Conservation (phyloP, 176 grass and related monocot genomes). For the Secale cereale region DNA sequence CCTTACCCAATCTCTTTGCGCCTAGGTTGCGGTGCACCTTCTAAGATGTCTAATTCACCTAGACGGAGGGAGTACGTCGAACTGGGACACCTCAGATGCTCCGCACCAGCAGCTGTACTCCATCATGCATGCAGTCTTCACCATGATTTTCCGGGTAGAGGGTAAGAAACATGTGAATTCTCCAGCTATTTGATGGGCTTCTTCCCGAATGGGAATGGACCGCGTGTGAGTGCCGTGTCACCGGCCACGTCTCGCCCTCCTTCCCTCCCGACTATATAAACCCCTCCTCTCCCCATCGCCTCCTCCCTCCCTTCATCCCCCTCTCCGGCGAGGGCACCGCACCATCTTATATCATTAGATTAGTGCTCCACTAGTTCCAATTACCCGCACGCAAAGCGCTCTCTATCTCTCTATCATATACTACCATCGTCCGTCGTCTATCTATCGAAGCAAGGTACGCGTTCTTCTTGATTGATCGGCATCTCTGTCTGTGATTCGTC, state of each 20-base stretch:
- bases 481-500: background rate
- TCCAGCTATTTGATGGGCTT: no score
- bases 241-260: slow-evolving; percentile 1
- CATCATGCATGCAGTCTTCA: background rate
- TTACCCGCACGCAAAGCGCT: slow-evolving; percentile 5
- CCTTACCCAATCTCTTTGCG: no score
- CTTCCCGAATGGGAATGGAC: background rate
- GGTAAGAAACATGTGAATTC: background rate
- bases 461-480: background rate
- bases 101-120: background rate
- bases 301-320: background rate
- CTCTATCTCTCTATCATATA: background rate
- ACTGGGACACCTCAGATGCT: background rate
- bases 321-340: background rate
- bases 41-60: no score
- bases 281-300: background rate
- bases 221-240: background rate
- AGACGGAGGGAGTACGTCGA: no score
- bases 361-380: background rate
- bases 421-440: background rate
- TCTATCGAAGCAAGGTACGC: background rate
- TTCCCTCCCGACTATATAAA: slow-evolving; percentile 24
- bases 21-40: no score
- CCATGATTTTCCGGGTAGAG: background rate
- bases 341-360: background rate